phyloP scores from a whole-genome alignment of 192 early-diverging fungal species.

The Coemansia aciculifera region DNA sequence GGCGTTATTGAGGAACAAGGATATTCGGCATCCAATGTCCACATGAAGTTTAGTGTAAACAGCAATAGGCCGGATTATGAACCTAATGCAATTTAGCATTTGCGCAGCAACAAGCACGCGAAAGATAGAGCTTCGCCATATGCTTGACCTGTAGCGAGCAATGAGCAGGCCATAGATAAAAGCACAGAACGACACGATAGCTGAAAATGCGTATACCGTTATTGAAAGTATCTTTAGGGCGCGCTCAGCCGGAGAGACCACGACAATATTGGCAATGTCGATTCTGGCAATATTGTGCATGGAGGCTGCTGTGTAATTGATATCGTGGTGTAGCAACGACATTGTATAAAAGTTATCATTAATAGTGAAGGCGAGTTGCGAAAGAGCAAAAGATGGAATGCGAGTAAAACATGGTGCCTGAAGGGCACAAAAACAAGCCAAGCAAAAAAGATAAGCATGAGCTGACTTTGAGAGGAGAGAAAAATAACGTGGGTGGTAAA shows the following conservation, averaged over 20 bases:
- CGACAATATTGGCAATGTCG: background rate
- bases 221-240: background rate
- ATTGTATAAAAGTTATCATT: background rate
- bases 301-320: background rate
- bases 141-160: conserved; percentile 2
- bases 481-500: background rate
- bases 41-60: background rate
- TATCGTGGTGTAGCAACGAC: background rate
- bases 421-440: background rate
- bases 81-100: conserved; percentile 26
- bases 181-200: conserved; percentile 8
- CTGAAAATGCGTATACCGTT: conserved; percentile 11
- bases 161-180: conserved; percentile 30
- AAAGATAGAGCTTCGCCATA: conserved; percentile 33
- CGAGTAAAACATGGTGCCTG: background rate
- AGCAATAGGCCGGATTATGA: conserved; percentile 23
- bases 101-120: conserved; percentile 32
- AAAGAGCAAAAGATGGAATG: background rate
- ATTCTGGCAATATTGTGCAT: background rate
- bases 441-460: background rate
- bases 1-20: conserved; percentile 27
- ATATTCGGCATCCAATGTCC: conserved; percentile 26
- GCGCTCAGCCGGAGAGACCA: background rate
- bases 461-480: background rate
- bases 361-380: background rate